phyloP scores from a whole-genome alignment of 192 early-diverging fungal species.

The Chytriomyces sp. region DNA sequence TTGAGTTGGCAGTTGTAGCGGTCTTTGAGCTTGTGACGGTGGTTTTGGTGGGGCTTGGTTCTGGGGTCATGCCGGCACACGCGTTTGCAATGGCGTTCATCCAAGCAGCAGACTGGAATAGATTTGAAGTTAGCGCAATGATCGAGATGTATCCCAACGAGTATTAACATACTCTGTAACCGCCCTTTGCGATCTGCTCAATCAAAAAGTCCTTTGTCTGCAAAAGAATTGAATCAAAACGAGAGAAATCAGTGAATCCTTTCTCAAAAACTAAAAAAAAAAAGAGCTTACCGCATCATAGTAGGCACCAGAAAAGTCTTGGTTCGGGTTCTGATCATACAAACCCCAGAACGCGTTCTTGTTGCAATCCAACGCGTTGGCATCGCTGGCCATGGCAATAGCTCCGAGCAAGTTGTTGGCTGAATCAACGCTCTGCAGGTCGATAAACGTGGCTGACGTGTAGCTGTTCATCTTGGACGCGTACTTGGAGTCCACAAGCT shows the following conservation, averaged over 20 bases:
- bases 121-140: background rate
- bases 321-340: slow-evolving; percentile 35
- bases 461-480: background rate
- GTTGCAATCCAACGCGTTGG: slow-evolving; percentile 15
- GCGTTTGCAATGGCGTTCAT: slow-evolving; percentile 41
- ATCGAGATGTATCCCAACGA: background rate
- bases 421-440: background rate
- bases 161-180: slow-evolving; percentile 39
- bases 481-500: slow-evolving; percentile 7
- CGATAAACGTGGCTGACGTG: slow-evolving; percentile 10
- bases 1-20: background rate
- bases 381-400: slow-evolving; percentile 18
- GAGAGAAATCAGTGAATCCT: background rate
- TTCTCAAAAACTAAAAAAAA: background rate
- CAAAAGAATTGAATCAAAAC: background rate
- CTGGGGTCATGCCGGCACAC: background rate
- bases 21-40: background rate
- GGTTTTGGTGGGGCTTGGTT: background rate
- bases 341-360: slow-evolving; percentile 33
- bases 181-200: slow-evolving; percentile 54
- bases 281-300: slow-evolving; percentile 31
- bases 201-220: slow-evolving; percentile 27
- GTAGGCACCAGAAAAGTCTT: slow-evolving; percentile 49
- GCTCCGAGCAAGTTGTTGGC: slow-evolving; percentile 17
- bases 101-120: slow-evolving; percentile 31